These are phyloP conservation scores for Abrus pulchellus DNA, from an alignment of 306 rosid species.

Conservation along the genomic window DNA sequence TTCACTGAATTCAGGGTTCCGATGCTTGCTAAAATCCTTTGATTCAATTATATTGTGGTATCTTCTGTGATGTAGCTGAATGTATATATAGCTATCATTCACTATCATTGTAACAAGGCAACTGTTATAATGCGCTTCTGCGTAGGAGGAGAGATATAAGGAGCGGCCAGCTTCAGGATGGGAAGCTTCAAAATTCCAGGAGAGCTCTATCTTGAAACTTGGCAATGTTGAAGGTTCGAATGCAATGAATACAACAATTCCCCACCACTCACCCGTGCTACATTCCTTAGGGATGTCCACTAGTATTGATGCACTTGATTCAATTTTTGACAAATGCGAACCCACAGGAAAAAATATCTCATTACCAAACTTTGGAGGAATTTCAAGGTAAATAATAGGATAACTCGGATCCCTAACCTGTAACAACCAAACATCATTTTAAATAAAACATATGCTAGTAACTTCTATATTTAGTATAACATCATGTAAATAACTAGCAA, in stretches of 20 bases:
- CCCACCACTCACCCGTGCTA: conserved; percentile 26
- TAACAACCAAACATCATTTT: background rate
- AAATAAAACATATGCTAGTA: too few species aligned
- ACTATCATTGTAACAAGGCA: conserved; percentile 38
- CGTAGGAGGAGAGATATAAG: conserved; percentile 5
- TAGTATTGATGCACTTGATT: conserved; percentile 37
- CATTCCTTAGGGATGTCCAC: conserved; percentile 28
- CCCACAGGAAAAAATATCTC: conserved; percentile 12
- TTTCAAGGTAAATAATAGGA: conserved; percentile 31
- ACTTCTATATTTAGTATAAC: too few species aligned
- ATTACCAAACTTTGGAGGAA: conserved; percentile 37
- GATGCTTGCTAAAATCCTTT: conserved; percentile 32
- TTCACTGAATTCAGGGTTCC: conserved; percentile 29
- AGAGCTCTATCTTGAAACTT: background rate
- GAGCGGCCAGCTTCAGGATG: conserved; percentile 35
- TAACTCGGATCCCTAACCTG: conserved; percentile 34
- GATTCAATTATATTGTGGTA: conserved; percentile 13
- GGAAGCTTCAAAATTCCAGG: conserved; percentile 27
- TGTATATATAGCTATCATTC: conserved; percentile 21
- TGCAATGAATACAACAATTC: conserved; percentile 24
- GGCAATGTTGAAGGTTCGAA: conserved; percentile 21
- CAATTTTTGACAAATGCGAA: background rate
- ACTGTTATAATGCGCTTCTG: background rate
- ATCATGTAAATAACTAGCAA: background rate
- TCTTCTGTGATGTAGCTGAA: conserved; percentile 24